These are phyloP conservation scores for Yamadazyma laniorum DNA, from an alignment of 805 yeast species.

Conservation along the genomic window DNA sequence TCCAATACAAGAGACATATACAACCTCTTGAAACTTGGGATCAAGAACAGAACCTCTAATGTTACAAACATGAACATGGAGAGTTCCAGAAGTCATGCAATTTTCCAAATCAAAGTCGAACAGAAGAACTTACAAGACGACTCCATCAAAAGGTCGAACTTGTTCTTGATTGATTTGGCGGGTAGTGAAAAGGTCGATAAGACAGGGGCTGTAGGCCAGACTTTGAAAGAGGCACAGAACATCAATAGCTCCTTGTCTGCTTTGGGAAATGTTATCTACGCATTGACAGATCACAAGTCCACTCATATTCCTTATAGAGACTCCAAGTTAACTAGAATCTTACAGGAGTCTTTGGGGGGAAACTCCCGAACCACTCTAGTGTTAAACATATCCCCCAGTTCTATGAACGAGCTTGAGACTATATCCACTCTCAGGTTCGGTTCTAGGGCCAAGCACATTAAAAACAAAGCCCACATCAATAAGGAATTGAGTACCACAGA, in stretches of 20 bases:
- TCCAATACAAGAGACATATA: conserved; percentile 57
- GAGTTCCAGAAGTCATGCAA: conserved; percentile 79
- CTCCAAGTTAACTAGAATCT: conserved; percentile 69
- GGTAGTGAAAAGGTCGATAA: conserved; percentile 81
- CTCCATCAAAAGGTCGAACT: conserved; percentile 56
- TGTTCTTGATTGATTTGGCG: conserved; percentile 80
- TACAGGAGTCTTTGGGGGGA: conserved; percentile 86
- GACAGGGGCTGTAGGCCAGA: conserved; percentile 71
- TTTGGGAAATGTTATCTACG: conserved; percentile 76
- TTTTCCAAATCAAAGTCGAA: conserved; percentile 65
- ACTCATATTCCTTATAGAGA: conserved; percentile 84
- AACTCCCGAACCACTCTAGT: conserved; percentile 81
- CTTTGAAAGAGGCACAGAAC: conserved; percentile 79
- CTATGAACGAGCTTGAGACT: conserved; percentile 75
- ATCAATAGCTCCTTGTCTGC: conserved; percentile 77
- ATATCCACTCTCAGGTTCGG: conserved; percentile 86
- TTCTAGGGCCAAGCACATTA: conserved; percentile 77
- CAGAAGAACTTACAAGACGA: conserved; percentile 59
- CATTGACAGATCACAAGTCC: conserved; percentile 67
- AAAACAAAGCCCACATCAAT: conserved; percentile 64
- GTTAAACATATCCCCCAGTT: conserved; percentile 86
- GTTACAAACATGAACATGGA: conserved; percentile 69
- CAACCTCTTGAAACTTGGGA: conserved; percentile 57
- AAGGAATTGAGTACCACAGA: conserved; percentile 54
- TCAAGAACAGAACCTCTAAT: conserved; percentile 52